These are phyloP conservation scores for Corchorus capsularis DNA, from an alignment of 345 rosid genomes.

Conservation along the genomic window DNA sequence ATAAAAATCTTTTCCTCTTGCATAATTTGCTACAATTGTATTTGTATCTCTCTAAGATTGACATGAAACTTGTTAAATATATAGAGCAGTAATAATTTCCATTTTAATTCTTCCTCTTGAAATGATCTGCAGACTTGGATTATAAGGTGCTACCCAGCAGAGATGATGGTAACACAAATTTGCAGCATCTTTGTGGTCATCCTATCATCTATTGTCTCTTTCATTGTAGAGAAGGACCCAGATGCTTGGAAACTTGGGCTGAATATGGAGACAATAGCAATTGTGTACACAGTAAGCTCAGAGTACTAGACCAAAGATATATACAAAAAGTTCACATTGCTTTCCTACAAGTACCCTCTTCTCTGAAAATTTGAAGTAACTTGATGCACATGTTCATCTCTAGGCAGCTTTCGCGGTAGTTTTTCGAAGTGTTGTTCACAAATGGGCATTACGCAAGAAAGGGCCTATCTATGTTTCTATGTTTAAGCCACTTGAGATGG, in stretches of 20 bases:
- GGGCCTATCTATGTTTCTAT: conserved; percentile 17
- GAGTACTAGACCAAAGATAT: too few species aligned
- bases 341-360: background rate
- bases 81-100: background rate
- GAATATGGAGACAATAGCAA: conserved; percentile 25
- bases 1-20: background rate
- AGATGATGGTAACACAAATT: conserved; percentile 25
- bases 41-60: background rate
- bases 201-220: conserved; percentile 21
- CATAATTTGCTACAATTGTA: background rate
- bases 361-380: background rate
- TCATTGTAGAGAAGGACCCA: conserved; percentile 24
- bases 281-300: conserved; percentile 26
- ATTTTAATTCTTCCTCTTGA: background rate
- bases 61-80: background rate
- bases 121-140: conserved; percentile 19
- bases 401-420: conserved; percentile 33
- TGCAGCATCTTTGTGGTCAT: conserved; percentile 16
- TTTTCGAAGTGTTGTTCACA: conserved; percentile 29
- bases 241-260: conserved; percentile 30
- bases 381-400: conserved; percentile 1
- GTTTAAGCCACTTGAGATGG: conserved; percentile 22
- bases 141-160: conserved; percentile 27
- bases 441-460: conserved; percentile 27
- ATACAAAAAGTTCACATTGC: background rate